Evolutionary conservation across 148 eudicot genomes (phyloP), one percentile per base, ranked within the genome.

Genomic region (Cornus suecica): DNA sequence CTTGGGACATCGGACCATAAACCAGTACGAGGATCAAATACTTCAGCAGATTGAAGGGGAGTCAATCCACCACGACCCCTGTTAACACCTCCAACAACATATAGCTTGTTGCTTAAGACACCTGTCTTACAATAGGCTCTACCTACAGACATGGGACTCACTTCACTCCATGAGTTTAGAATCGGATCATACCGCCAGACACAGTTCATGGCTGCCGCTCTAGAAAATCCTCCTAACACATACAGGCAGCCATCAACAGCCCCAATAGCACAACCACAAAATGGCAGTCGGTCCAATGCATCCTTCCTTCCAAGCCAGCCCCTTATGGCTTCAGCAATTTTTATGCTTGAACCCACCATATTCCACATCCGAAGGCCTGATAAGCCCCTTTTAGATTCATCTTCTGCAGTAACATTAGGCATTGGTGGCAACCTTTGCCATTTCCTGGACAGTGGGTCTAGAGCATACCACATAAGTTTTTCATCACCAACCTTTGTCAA

Each of bases 41-140:
- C 90, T 84, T 96, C 99, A 26, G 92, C 98, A 26, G 98, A 90
- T 78, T 89, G 98, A 68, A 96, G 90, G 42, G 99, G 99, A 62
- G 76, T 80, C 32, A 93, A 75, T 32, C 97, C 93, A 54, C 90
- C 93, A n/a, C 87, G 94, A 58, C 82, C 88, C 77, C 79, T 89
- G 65, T 87, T 89, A 70, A 96, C 95, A 71, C 99, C 99, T 68
- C 99, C 99, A 76, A 96, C 97, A 30, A 88, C 98, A 32, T 89
- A 96, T 37, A 96, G 91, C 80, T 91, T 96, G 78, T 84, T 75
- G 77, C 93, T 86, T 37, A 96, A 77, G 28, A 93, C 86, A 27
- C 97, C 93, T 3, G 92, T 96, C 75, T 91, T 96, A 56, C 97
- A 82, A 76, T 96, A 93, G 71, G 99, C 99, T 82, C 99, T 80